Conservation (phyloP, 345 rosid genomes). For the Schrenkiella parvula region DNA sequence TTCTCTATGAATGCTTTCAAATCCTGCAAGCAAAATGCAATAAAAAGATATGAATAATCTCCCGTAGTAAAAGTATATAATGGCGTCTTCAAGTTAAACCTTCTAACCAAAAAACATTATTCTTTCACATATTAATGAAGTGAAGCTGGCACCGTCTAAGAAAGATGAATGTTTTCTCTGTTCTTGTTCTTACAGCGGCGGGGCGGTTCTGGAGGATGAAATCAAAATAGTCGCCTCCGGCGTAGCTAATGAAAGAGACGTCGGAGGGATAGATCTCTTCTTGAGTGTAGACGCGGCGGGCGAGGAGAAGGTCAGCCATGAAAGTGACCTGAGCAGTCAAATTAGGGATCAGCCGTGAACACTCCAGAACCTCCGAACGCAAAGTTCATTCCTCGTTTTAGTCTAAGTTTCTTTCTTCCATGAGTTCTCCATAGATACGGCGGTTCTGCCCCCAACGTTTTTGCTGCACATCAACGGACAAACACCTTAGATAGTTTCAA, state of each 20-base stretch:
- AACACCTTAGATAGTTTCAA: not conserved
- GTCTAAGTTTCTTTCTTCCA: not conserved
- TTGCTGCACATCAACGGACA: slow-evolving; percentile 32
- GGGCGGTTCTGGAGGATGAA: slow-evolving; percentile 38
- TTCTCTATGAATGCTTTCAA: slow-evolving; percentile 27
- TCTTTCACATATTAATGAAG: not conserved
- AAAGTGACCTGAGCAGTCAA: slow-evolving; percentile 55
- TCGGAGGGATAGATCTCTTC: slow-evolving; percentile 36
- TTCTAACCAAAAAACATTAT: no score
- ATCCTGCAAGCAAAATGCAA: slow-evolving; percentile 37
- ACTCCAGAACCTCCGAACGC: slow-evolving; percentile 73
- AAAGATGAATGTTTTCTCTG: not conserved
- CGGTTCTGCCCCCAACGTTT: slow-evolving; percentile 40
- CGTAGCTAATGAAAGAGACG: slow-evolving; percentile 43
- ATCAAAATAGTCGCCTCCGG: slow-evolving; percentile 62
- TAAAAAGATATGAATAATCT: no score
- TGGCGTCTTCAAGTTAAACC: no score
- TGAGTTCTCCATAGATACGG: slow-evolving; percentile 47
- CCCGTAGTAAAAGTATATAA: no score
- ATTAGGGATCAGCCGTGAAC: slow-evolving; percentile 44
- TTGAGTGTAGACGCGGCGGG: slow-evolving; percentile 29
- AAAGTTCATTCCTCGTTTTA: slow-evolving; percentile 54
- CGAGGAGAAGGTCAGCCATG: slow-evolving; percentile 35
- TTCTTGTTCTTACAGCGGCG: slow-evolving; percentile 36
- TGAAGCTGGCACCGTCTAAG: not conserved